These are phyloP conservation scores for Delonix regia DNA, from an alignment of 306 rosid species.

Conservation along the genomic window DNA sequence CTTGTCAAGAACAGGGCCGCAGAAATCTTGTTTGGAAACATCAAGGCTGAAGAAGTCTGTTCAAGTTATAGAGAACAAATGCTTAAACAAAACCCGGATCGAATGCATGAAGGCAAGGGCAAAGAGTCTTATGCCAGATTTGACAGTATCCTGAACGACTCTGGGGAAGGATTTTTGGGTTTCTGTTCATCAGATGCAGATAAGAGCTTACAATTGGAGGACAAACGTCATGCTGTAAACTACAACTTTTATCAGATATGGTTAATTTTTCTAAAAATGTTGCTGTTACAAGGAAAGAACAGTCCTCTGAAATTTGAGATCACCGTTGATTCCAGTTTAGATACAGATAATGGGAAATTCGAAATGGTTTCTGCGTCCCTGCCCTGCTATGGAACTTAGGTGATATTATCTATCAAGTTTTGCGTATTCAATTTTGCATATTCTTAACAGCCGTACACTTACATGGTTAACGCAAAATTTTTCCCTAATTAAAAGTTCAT, in stretches of 20 bases:
- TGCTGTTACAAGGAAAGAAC: conserved; percentile 72
- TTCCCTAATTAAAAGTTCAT: not conserved
- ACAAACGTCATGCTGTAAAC: conserved; percentile 26
- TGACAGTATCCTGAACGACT: conserved; percentile 15
- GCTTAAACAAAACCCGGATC: conserved; percentile 21
- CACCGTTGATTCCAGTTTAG: conserved; percentile 50
- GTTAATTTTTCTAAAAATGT: conserved; percentile 67
- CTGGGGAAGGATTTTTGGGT: conserved; percentile 35
- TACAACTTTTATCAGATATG: conserved; percentile 55
- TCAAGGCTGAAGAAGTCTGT: conserved; percentile 70
- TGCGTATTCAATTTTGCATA: not conserved
- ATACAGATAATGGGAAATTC: conserved; percentile 69
- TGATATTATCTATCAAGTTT: conserved; percentile 23
- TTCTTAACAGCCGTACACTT: not conserved
- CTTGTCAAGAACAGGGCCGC: conserved; percentile 77
- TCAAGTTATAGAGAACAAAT: conserved; percentile 47
- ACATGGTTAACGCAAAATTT: not conserved
- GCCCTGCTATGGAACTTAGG: conserved; percentile 53
- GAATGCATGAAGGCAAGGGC: conserved; percentile 26
- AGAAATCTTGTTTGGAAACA: conserved; percentile 80
- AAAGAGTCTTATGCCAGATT: not conserved
- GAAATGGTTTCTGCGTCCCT: conserved; percentile 66
- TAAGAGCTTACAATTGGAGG: conserved; percentile 32
- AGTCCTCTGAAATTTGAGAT: conserved; percentile 68
- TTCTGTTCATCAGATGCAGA: conserved; percentile 36